Percentiles rank a stretch among this genome's conserved stretches.
phyloP scores from a whole-genome alignment of 495 filamentous ascomycete species.

The Tuber aestivum region DNA sequence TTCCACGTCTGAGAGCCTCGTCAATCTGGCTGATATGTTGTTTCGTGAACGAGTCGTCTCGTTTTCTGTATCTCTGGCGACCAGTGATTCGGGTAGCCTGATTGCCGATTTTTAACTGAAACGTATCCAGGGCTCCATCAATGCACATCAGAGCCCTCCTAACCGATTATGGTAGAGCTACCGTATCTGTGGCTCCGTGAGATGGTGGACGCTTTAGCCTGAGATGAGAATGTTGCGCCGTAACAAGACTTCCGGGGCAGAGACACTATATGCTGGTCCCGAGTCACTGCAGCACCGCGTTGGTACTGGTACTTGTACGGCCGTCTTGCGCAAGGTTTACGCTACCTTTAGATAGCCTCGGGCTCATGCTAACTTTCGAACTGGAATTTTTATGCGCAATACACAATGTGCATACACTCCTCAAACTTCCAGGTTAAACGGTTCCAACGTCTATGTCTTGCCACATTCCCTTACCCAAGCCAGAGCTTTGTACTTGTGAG shows the following conservation, averaged over 20 bases:
- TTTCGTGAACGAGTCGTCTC: background rate
- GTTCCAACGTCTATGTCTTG: background rate
- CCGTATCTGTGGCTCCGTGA: background rate
- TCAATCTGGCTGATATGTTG: background rate
- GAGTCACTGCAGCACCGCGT: background rate
- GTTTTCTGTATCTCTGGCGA: background rate
- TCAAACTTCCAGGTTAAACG: background rate
- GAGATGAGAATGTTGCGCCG: background rate
- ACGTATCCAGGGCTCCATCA: background rate
- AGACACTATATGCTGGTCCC: background rate
- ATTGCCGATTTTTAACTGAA: background rate
- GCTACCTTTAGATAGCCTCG: background rate
- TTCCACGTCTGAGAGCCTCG: background rate
- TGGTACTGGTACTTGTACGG: too few relatives aligned
- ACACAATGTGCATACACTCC: background rate
- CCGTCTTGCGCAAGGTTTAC: background rate
- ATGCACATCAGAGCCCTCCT: background rate
- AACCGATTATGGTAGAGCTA: background rate
- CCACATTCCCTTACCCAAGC: background rate
- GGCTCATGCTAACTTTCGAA: background rate
- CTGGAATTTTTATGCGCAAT: background rate
- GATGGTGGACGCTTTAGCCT: background rate
- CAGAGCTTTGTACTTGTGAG: background rate
- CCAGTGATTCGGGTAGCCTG: background rate
- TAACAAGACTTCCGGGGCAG: background rate